Percentiles rank a stretch among this genome's conserved stretches.
These are phyloP conservation scores for Lentithecium fluviatile DNA, from an alignment of 495 filamentous ascomycete species.

Conservation along the genomic window DNA sequence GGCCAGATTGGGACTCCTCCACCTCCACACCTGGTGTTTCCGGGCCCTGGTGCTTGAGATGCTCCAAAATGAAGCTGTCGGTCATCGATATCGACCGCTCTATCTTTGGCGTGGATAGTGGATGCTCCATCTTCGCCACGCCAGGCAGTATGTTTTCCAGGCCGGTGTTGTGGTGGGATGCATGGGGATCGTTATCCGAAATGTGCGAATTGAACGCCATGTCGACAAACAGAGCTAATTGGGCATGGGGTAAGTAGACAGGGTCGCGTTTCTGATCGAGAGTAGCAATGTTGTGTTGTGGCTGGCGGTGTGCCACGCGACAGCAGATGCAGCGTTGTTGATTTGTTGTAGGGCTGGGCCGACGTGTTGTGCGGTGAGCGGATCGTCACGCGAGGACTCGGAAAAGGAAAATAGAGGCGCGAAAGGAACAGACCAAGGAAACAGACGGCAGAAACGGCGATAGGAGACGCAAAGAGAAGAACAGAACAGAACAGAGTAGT, in stretches of 20 bases:
- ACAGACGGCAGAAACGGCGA: not conserved
- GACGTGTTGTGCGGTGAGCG: constrained; percentile 18
- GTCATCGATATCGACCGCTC: constrained; percentile 20
- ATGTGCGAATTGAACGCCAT: constrained; percentile 9
- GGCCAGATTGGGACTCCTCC: not conserved
- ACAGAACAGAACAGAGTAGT: no score
- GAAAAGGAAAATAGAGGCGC: not conserved
- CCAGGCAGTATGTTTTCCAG: constrained; percentile 31
- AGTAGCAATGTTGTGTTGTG: not conserved
- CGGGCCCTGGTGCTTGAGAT: not conserved
- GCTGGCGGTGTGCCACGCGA: constrained; percentile 19
- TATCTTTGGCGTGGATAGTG: constrained; percentile 18
- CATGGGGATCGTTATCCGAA: constrained; percentile 14
- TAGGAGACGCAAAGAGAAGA: no score
- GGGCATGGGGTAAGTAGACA: constrained; percentile 5
- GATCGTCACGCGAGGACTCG: constrained; percentile 12
- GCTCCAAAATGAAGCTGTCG: constrained; percentile 25
- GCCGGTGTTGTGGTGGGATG: not conserved
- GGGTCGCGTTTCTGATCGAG: constrained; percentile 7
- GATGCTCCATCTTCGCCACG: constrained; percentile 20
- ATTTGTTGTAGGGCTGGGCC: constrained; percentile 17
- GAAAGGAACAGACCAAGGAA: not conserved
- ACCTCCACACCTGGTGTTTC: not conserved
- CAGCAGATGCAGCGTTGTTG: not conserved
- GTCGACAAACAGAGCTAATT: not conserved